These are phyloP conservation scores for Suillus weaverae DNA, from an alignment of 768 basidiomycete species.

Conservation along the genomic window DNA sequence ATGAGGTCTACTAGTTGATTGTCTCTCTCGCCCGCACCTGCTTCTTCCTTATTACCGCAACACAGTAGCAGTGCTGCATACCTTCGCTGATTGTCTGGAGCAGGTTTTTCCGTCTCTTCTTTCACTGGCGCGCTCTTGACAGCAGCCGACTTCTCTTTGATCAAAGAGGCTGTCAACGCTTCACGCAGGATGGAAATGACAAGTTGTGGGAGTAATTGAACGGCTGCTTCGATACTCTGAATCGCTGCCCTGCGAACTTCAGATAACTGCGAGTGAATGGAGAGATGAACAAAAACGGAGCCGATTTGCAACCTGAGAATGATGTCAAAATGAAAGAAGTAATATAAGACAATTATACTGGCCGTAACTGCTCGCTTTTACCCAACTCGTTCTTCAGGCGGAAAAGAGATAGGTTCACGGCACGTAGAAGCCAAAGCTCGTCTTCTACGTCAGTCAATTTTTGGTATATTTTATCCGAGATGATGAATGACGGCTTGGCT, in stretches of 20 bases:
- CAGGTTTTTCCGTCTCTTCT: constrained; percentile 41
- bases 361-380: constrained; percentile 61
- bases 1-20: constrained; percentile 52
- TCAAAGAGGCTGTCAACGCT: constrained; percentile 50
- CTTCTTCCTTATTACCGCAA: constrained; percentile 36
- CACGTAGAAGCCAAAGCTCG: constrained; percentile 75
- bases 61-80: constrained; percentile 55
- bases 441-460: constrained; percentile 64
- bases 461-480: constrained; percentile 87
- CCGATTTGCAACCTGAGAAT: constrained; percentile 58
- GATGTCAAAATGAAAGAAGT: constrained; percentile 6
- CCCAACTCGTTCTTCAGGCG: constrained; percentile 50
- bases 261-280: constrained; percentile 55
- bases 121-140: constrained; percentile 20
- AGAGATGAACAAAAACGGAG: constrained; percentile 65
- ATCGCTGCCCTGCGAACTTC: constrained; percentile 53
- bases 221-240: constrained; percentile 40
- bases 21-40: constrained; percentile 43
- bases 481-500: constrained; percentile 79
- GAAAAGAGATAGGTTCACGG: constrained; percentile 49
- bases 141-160: constrained; percentile 36
- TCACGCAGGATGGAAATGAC: constrained; percentile 57
- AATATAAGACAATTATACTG: not conserved
- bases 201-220: constrained; percentile 44
- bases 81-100: constrained; percentile 51